Evolutionary conservation across 371 early-diverging fungal species (phyloP), one percentile per base, ranked within the genome.

Genomic region (Quaeritorhiza haematococci): DNA sequence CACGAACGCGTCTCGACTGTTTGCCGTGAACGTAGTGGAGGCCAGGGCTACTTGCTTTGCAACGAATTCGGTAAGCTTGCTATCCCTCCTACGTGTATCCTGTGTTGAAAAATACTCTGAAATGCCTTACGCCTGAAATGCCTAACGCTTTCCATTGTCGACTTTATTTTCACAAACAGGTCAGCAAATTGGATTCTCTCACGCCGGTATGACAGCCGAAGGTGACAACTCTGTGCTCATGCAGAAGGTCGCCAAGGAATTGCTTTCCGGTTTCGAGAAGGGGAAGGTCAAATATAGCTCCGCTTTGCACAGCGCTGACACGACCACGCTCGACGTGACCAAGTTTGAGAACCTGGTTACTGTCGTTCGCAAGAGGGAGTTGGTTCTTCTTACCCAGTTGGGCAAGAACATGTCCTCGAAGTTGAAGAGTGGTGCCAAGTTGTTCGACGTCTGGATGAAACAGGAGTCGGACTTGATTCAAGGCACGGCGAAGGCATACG

Each of bases 381-480:
- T 64, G 53, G 61, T 57, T 24, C 69, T 78, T 24, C 55, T 84
- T 51, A 65, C 72, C 43, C 68, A 80, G 67, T 68, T 87, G 26
- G 71, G 64, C 29, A 44, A 56, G 19, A 67, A 59, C 28, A 76
- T 87, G 78, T 64, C 68, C 53, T 50, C 54, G 41, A 80, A 80
- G 64, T 67, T 75, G 33, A 61, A 49, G 47, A 42, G 59, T 7
- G 81, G 79, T 49, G 59, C 68, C 51, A 42, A 53, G 5, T 38
- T 86, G 61, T 86, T 81, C 58, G 82, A 87, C 32, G 79, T 84
- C 34, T 88, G 88, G 88, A 85, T 87, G 86, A 59, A 68, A 42
- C 72, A 84, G 59, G 83, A 85, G 64, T 76, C 79, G 23, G 86
- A 87, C 49, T 59, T 68, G 1, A 82, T 88, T 54, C 87, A 88